A percentile compares a stretch with the other conserved stretches of the same genome.
phyloP scores from a whole-genome alignment of 106 monocot genomes.

The Triglochin maritima region DNA sequence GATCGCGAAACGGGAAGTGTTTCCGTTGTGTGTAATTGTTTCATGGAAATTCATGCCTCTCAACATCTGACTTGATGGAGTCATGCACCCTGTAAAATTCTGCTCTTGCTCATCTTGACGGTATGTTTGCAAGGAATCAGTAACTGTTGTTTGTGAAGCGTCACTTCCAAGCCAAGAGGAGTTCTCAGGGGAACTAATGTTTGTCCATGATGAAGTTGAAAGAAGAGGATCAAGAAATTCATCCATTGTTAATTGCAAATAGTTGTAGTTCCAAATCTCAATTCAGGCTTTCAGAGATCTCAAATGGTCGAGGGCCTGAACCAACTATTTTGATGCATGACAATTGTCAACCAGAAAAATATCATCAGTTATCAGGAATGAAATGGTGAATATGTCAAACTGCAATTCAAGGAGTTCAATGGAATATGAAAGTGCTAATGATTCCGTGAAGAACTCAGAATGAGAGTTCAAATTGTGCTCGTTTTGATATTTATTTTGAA shows the following conservation, averaged over 20 bases:
- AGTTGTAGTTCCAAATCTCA: too few species aligned
- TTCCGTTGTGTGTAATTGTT: not conserved
- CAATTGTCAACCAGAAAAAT: too few species aligned
- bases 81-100: not conserved
- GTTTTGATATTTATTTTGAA: too few species aligned
- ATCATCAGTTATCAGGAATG: too few species aligned
- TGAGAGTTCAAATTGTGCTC: too few species aligned
- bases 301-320: too few species aligned
- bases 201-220: conserved; percentile 3
- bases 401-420: too few species aligned
- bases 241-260: conserved; percentile 3
- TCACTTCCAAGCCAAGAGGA: conserved; percentile 1
- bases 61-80: not conserved
- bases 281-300: too few species aligned
- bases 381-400: too few species aligned
- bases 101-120: not conserved
- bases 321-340: too few species aligned
- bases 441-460: too few species aligned
- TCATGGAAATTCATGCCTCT: not conserved
- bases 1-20: not conserved
- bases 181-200: not conserved
- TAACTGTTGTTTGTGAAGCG: not conserved
- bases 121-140: not conserved
- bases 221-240: not conserved
- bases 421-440: too few species aligned